Conservation (phyloP, 1,284 basidiomycete genomes). For the Puccinia horiana region DNA sequence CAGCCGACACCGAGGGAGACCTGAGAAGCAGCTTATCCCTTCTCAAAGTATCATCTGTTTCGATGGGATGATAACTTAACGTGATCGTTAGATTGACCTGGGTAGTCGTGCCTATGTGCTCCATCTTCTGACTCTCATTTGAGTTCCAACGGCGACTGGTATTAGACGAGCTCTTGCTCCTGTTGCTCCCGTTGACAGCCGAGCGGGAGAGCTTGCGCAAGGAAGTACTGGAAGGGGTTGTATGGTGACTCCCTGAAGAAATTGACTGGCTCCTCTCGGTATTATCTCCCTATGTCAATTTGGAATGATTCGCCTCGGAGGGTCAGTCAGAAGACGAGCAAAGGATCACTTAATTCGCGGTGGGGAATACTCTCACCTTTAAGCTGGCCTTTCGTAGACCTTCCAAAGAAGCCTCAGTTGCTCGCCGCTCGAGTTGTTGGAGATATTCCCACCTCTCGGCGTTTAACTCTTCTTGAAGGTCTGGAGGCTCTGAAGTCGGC, state of each 20-base stretch:
- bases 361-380: background rate
- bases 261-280: conserved; percentile 3
- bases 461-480: conserved; percentile 11
- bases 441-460: conserved; percentile 34
- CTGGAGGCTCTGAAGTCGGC: background rate
- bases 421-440: conserved; percentile 42
- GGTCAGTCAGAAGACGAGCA: background rate
- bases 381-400: conserved; percentile 42
- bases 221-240: background rate
- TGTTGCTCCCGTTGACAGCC: background rate
- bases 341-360: no score
- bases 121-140: conserved; percentile 23
- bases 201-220: conserved; percentile 8
- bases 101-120: background rate
- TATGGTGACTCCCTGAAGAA: conserved; percentile 21
- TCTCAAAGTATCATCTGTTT: background rate
- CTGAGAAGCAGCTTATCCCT: conserved; percentile 24
- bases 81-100: background rate
- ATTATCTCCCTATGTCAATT: background rate
- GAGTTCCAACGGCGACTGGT: conserved; percentile 1
- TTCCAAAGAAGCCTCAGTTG: conserved; percentile 40
- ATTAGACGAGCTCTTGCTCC: background rate
- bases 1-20: conserved; percentile 15
- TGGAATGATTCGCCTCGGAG: background rate
- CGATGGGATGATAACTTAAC: background rate